Evolutionary conservation across 179 eudicot species (phyloP), one percentile per base, ranked within the genome.

Genomic region (Spergularia azorica): DNA sequence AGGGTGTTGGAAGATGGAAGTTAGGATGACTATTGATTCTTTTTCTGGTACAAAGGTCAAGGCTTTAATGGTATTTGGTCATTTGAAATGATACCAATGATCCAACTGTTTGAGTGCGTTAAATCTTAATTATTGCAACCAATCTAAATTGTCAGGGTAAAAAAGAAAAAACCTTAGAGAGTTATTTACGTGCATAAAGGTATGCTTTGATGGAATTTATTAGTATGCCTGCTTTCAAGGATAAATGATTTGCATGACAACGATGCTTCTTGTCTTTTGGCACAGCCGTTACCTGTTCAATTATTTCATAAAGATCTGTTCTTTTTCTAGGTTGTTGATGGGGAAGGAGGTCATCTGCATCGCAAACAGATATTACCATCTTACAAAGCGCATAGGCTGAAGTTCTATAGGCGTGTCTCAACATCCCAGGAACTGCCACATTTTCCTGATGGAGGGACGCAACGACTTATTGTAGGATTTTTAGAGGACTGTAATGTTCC

Each of bases 341-440:
- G 98, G 62, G 96, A 94, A 83, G 83, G 94, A 80, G 92, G 93
- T 43, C 85, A 90, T 80, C 91, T 87, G 58, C 86, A 88, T 63
- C 85, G 98, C 41, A 84, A 88, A 77, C 90, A 82, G 68, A 54
- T 91, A 74, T 83, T 94, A 66, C 95, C 98, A 54, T 92, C 98
- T 67, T 94, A 94, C 81, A 94, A 94, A 86, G 92, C 93, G 39
- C 90, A 89, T 61, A 86, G 97, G 83, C 81, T 87, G 63, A 88
- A 84, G 62, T 88, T 79, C 64, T 65, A 76, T 16, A 84, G 80
- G 51, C 83, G 80, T 66, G 69, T 73, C 39, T 79, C 84, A 46
- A 80, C 80, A 14, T 57, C 85, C 14, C 76, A 54, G 56, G 80
- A 77, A 62, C 68, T 65, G 71, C 62, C 81, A 63, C 86, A 81